Percentiles rank a stretch among this genome's conserved stretches.
Evolutionary conservation across 2,329 filamentous ascomycete species (phyloP).

Genomic region (Rutstroemia sp.): DNA sequence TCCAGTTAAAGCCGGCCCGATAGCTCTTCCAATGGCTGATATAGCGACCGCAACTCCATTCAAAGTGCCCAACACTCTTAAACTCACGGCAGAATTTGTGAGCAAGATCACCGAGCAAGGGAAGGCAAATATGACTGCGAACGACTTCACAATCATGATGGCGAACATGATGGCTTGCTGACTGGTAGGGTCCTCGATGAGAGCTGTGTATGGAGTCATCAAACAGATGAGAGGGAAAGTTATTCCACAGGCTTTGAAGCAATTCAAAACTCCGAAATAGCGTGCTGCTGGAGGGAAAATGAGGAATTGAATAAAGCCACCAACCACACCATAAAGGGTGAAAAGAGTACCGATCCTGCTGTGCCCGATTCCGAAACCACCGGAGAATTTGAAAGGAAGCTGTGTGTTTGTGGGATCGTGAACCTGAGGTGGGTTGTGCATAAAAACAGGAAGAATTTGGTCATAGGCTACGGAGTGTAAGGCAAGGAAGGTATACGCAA

Average conservation of each 20-base stretch:
- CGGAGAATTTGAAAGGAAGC: constrained; percentile 73
- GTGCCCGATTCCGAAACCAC: constrained; percentile 70
- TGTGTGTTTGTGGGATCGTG: constrained; percentile 47
- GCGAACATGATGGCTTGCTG: constrained; percentile 58
- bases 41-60: constrained; percentile 87
- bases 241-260: constrained; percentile 60
- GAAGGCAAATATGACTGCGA: constrained; percentile 76
- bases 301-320: constrained; percentile 78
- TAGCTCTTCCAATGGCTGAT: constrained; percentile 70
- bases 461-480: constrained; percentile 81
- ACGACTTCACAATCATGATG: constrained; percentile 67
- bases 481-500: constrained; percentile 73
- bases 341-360: constrained; percentile 78
- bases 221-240: constrained; percentile 71
- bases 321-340: constrained; percentile 71
- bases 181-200: constrained; percentile 40
- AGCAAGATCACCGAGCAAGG: constrained; percentile 85
- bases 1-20: constrained; percentile 70
- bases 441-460: constrained; percentile 80
- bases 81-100: constrained; percentile 73
- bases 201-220: constrained; percentile 71
- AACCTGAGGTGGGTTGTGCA: constrained; percentile 62
- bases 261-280: constrained; percentile 65
- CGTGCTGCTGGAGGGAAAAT: constrained; percentile 74
- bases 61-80: constrained; percentile 74